phyloP scores from a whole-genome alignment of 345 rosid genomes.

The Gynandropsis gynandra region DNA sequence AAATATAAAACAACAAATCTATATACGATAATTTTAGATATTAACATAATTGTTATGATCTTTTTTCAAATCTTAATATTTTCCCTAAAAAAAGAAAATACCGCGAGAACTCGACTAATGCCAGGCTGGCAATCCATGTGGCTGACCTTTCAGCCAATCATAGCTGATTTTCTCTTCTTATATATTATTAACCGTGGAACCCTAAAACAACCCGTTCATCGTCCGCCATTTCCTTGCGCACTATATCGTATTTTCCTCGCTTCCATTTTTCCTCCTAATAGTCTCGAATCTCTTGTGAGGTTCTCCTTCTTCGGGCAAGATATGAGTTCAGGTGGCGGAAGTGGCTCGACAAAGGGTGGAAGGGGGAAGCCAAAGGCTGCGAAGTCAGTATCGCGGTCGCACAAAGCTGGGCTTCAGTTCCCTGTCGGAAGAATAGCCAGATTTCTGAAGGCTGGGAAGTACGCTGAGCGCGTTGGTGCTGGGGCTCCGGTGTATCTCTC shows the following conservation, averaged over 20 bases:
- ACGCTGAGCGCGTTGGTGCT: conserved; percentile 63
- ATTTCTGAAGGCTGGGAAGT: conserved; percentile 54
- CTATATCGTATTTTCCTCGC: background rate
- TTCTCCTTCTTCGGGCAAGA: background rate
- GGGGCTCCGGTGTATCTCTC: conserved; percentile 76
- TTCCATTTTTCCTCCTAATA: background rate
- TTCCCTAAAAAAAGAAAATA: too few species aligned
- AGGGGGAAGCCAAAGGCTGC: conserved; percentile 41
- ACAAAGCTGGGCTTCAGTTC: conserved; percentile 66
- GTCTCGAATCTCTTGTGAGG: background rate
- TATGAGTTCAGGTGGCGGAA: conserved; percentile 22
- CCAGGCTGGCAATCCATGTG: conserved; percentile 21
- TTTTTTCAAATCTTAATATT: too few species aligned
- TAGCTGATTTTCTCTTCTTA: background rate
- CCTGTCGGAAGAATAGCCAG: conserved; percentile 67
- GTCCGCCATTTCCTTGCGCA: background rate
- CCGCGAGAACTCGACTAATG: background rate
- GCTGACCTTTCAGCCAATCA: background rate
- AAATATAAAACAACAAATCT: too few species aligned
- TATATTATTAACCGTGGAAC: background rate
- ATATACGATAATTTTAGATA: too few species aligned
- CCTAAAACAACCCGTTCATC: conserved; percentile 1
- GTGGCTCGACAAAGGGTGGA: conserved; percentile 26
- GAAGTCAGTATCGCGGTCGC: conserved; percentile 54
- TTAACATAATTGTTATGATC: too few species aligned